These are phyloP conservation scores for Microdochium nivale DNA, from an alignment of 2,329 filamentous ascomycete species.

Conservation along the genomic window DNA sequence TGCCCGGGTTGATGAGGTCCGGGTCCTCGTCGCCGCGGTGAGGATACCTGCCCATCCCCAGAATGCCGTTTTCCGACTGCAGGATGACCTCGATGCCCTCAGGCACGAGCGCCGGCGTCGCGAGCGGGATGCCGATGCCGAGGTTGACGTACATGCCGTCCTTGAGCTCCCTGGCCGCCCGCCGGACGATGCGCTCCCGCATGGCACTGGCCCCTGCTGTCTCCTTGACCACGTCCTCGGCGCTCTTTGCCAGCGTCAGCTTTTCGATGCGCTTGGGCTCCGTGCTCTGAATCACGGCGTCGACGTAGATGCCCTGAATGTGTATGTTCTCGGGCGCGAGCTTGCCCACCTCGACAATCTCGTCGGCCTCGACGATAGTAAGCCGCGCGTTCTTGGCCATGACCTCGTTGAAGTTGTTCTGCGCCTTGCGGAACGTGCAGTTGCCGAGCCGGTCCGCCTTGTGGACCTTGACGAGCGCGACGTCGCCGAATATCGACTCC, in stretches of 20 bases:
- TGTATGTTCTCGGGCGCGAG: conserved; percentile 57
- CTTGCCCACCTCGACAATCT: conserved; percentile 57
- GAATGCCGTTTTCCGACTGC: conserved; percentile 49
- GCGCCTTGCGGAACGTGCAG: conserved; percentile 54
- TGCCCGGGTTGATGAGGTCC: conserved; percentile 61
- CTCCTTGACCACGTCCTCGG: conserved; percentile 30
- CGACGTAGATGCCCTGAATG: conserved; percentile 61
- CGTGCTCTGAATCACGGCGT: conserved; percentile 53
- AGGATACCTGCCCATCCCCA: conserved; percentile 40
- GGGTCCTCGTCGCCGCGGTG: conserved; percentile 51
- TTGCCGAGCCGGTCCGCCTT: conserved; percentile 63
- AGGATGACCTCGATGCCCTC: conserved; percentile 49
- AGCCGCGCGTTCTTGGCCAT: conserved; percentile 60
- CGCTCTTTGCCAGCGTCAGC: conserved; percentile 49
- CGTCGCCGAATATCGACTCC: conserved; percentile 60
- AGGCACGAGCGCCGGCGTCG: conserved; percentile 55
- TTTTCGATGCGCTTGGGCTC: conserved; percentile 56
- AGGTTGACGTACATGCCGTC: conserved; percentile 62
- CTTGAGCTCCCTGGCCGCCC: conserved; percentile 58
- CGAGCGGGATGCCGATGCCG: conserved; percentile 61
- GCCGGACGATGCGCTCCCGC: conserved; percentile 54
- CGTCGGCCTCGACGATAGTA: conserved; percentile 60
- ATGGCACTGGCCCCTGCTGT: conserved; percentile 37
- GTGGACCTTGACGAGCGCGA: conserved; percentile 61
- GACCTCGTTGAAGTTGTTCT: conserved; percentile 59